phyloP scores from a whole-genome alignment of 768 basidiomycete species.

The Neoboletus magnificus region DNA sequence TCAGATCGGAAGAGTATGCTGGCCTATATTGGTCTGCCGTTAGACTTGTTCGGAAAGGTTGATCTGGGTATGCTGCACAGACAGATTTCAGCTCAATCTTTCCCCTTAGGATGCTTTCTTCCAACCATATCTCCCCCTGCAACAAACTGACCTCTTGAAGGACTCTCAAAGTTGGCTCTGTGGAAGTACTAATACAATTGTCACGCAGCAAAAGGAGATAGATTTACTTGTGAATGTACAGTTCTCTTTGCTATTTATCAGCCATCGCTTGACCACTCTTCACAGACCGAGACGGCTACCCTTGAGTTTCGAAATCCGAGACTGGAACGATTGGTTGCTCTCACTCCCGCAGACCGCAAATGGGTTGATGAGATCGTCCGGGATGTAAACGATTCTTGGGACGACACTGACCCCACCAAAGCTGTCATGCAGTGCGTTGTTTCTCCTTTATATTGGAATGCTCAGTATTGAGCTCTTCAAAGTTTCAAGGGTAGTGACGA shows the following conservation, averaged over 20 bases:
- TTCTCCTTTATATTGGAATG: neutral
- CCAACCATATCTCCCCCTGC: conserved; percentile 94
- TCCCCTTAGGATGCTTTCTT: conserved; percentile 80
- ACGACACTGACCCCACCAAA: conserved; percentile 55
- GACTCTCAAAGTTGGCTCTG: conserved; percentile 84
- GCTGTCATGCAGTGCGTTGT: conserved; percentile 62
- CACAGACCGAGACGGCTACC: conserved; percentile 77
- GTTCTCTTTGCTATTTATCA: neutral
- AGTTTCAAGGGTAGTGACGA: conserved; percentile 97
- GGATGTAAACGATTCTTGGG: conserved; percentile 83
- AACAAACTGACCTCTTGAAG: conserved; percentile 87
- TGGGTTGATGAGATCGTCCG: conserved; percentile 96
- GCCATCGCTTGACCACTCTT: neutral
- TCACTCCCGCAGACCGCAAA: conserved; percentile 91
- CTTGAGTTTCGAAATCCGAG: conserved; percentile 86
- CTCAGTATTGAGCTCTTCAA: conserved; percentile 6
- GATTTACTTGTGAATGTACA: conserved; percentile 85
- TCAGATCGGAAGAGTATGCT: conserved; percentile 90
- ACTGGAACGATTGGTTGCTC: conserved; percentile 69
- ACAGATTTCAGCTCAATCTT: neutral
- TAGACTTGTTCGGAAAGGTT: conserved; percentile 92
- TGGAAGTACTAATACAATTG: conserved; percentile 94
- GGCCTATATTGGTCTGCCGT: conserved; percentile 88
- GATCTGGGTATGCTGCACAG: neutral
- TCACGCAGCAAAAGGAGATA: conserved; percentile 88